phyloP scores from a whole-genome alignment of 306 rosid species.

The Sicyos edulis region DNA sequence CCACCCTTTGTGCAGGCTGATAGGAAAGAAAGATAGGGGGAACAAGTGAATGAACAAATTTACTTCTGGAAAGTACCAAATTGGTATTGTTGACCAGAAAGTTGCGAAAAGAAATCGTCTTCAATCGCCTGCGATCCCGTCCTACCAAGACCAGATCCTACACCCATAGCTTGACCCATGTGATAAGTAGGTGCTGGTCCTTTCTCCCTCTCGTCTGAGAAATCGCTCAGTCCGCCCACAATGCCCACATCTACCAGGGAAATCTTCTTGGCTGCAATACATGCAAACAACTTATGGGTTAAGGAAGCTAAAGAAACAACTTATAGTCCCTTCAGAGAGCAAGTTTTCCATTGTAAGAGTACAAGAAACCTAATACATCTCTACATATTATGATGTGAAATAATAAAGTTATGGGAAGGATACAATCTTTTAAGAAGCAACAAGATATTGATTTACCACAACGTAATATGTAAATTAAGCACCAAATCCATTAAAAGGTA shows the following conservation, averaged over 20 bases:
- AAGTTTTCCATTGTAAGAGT: neutral
- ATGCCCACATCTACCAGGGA: conserved; percentile 72
- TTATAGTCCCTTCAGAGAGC: neutral
- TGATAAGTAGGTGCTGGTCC: conserved; percentile 58
- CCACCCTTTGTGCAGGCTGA: neutral
- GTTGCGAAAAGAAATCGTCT: conserved; percentile 61
- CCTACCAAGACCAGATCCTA: conserved; percentile 78
- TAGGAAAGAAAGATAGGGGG: conserved; percentile 2
- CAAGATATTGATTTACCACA: neutral
- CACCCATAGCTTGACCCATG: conserved; percentile 97
- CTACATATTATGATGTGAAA: neutral
- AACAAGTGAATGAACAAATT: conserved; percentile 16
- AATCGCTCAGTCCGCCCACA: conserved; percentile 73
- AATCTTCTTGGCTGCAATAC: conserved; percentile 75
- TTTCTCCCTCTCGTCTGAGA: conserved; percentile 67
- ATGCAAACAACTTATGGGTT: conserved; percentile 11
- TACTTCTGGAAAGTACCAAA: conserved; percentile 82
- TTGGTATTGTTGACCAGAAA: conserved; percentile 55
- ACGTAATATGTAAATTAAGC: neutral
- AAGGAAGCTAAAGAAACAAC: neutral
- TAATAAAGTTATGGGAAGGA: neutral
- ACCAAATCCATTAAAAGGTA: neutral
- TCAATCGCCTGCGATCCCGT: conserved; percentile 50
- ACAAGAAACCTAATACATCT: neutral
- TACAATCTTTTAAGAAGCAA: neutral